Conservation (phyloP, 2,329 filamentous ascomycete species). For the Aspergillus glaucus region DNA sequence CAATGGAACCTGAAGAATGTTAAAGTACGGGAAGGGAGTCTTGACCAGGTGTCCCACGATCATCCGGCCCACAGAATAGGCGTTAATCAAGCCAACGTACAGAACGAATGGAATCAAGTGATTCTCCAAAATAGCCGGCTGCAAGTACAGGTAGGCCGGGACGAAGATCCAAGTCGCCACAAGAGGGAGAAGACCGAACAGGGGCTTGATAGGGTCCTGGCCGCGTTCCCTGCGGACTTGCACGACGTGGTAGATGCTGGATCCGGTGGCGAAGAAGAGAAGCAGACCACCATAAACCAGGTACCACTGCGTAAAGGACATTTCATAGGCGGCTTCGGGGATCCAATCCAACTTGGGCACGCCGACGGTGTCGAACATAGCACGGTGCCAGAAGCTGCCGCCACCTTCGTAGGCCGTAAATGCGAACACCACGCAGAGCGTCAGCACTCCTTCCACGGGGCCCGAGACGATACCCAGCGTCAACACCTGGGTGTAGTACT, state of each 20-base stretch:
- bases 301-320: conserved; percentile 89
- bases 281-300: conserved; percentile 79
- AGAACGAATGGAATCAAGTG: conserved; percentile 86
- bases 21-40: conserved; percentile 81
- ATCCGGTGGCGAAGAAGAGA: conserved; percentile 73
- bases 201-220: conserved; percentile 58
- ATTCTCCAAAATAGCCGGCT: conserved; percentile 72
- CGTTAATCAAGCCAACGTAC: conserved; percentile 84
- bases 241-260: conserved; percentile 74
- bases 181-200: conserved; percentile 79
- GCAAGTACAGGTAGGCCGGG: conserved; percentile 71
- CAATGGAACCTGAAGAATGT: conserved; percentile 74
- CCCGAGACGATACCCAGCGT: conserved; percentile 89
- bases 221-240: conserved; percentile 67
- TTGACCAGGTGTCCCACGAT: conserved; percentile 91
- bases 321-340: conserved; percentile 64
- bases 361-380: conserved; percentile 66
- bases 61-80: conserved; percentile 91
- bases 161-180: conserved; percentile 71
- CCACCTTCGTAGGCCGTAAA: conserved; percentile 81
- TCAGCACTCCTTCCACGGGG: conserved; percentile 88
- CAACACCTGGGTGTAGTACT: conserved; percentile 95
- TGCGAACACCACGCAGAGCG: conserved; percentile 72
- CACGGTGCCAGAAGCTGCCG: conserved; percentile 86
- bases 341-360: conserved; percentile 59